phyloP scores from a whole-genome alignment of 345 rosid species.

The Citrus medica region DNA sequence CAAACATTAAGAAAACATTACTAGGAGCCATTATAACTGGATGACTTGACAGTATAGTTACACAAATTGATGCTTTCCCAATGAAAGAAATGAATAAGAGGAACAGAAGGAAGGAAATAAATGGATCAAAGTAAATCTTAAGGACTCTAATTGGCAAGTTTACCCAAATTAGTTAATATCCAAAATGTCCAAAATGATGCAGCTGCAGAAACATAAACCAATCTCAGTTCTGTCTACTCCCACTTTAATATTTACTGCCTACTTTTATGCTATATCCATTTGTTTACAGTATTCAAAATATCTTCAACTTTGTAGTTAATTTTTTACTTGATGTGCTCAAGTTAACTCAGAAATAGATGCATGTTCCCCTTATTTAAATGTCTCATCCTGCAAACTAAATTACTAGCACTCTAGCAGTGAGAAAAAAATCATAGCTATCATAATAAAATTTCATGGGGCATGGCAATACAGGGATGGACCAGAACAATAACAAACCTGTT shows the following conservation, averaged over 20 bases:
- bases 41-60: background rate
- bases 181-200: background rate
- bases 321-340: background rate
- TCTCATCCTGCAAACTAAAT: background rate
- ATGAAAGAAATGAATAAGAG: background rate
- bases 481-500: slow-evolving; percentile 61
- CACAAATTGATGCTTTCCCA: background rate
- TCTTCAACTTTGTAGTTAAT: background rate
- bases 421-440: background rate
- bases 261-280: background rate
- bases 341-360: background rate
- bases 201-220: background rate
- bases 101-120: background rate
- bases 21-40: background rate
- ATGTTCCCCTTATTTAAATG: background rate
- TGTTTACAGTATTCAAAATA: background rate
- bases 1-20: background rate
- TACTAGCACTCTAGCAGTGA: background rate
- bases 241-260: background rate
- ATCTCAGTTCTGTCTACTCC: too few relatives aligned
- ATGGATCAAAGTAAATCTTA: background rate
- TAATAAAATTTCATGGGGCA: background rate
- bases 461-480: background rate
- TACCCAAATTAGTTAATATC: background rate
- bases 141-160: background rate